Evolutionary conservation across 495 filamentous ascomycete genomes (phyloP).

Genomic region (Amniculicola lignicola): DNA sequence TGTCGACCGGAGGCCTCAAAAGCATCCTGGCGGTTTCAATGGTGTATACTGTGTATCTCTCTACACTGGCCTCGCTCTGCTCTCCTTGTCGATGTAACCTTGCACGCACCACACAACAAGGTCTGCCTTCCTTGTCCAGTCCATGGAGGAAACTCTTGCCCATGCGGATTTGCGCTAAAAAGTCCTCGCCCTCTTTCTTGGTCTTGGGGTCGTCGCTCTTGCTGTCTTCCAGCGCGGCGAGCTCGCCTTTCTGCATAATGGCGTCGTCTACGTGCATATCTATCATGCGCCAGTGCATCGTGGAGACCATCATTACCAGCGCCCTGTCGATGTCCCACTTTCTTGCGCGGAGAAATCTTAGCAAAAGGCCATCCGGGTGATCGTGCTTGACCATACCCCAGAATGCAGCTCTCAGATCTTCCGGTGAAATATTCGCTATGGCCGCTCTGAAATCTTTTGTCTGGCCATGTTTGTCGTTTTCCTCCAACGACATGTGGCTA

Average conservation of each 20-base stretch:
- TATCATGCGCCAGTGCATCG: constrained; percentile 81
- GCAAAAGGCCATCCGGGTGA: constrained; percentile 79
- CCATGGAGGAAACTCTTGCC: constrained; percentile 97
- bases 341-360: constrained; percentile 86
- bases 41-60: constrained; percentile 86
- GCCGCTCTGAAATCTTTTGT: constrained; percentile 81
- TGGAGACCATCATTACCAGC: constrained; percentile 88
- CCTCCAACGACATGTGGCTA: constrained; percentile 44
- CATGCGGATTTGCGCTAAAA: constrained; percentile 77
- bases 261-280: constrained; percentile 86
- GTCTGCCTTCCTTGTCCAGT: constrained; percentile 75
- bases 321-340: constrained; percentile 97
- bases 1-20: constrained; percentile 76
- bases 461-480: constrained; percentile 90
- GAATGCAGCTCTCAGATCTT: constrained; percentile 74
- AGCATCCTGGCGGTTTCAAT: constrained; percentile 91
- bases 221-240: constrained; percentile 57
- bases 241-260: constrained; percentile 78
- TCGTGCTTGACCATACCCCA: constrained; percentile 98
- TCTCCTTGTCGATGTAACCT: constrained; percentile 76
- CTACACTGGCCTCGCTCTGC: constrained; percentile 74
- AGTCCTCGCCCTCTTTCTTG: constrained; percentile 72
- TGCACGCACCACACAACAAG: constrained; percentile 83
- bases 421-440: constrained; percentile 68
- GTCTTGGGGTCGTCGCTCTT: constrained; percentile 53